Base-by-base conservation (phyloP, 371 early-diverging fungal genomes). In the Smittium mucronatum region DNA sequence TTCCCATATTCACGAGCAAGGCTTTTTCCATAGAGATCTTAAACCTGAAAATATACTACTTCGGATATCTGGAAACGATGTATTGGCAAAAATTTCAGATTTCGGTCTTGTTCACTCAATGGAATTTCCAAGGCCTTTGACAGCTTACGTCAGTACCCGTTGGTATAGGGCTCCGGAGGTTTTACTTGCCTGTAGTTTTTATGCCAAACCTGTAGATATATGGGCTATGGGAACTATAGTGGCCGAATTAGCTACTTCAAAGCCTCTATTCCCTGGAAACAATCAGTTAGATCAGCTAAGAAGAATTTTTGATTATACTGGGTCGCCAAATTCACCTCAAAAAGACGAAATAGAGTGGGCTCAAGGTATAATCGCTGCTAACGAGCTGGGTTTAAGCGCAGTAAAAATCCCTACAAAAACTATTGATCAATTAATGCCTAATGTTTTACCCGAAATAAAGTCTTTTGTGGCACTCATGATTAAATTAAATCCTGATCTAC, bases 141-240 rank as follows among this genome's bases (percentile, higher is more conserved):
- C 96, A 17, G 90, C 91, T 70, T 95, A 97, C 81, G 93, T 95
- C 65, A 89, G 91, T 81, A 97, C 97, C 8, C 82, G 97, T 72
- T 97, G 97, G 97, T 99, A 99, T 78, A 88, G 99, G 34, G 93
- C 99, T 5, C 99, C 99, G 32, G 99, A 99, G 81, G 88, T 99
- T 1, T 75, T 99, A 25, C 81, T 97, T 35, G 87, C 91, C 31
- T 86, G 87, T 11, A 85, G 89, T 0, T 78, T 78, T 34, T 99
- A 99, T 72, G 86, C 91, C 16, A 90, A 86, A 34, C 94, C 97
- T 5, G 92, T 99, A 34, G 99, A 99, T 78, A 82, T 99, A 28
- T 99, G 99, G 99, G 97, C 97, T 0, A 83, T 95, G 0, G 99
- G 99, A 0, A 83, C 91, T 1, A 96, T 98, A 30, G 79, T 92